A percentile compares a stretch with the other conserved stretches of the same genome.
phyloP scores from a whole-genome alignment of 192 early-diverging fungal genomes.

The Mortierella hygrophila region DNA sequence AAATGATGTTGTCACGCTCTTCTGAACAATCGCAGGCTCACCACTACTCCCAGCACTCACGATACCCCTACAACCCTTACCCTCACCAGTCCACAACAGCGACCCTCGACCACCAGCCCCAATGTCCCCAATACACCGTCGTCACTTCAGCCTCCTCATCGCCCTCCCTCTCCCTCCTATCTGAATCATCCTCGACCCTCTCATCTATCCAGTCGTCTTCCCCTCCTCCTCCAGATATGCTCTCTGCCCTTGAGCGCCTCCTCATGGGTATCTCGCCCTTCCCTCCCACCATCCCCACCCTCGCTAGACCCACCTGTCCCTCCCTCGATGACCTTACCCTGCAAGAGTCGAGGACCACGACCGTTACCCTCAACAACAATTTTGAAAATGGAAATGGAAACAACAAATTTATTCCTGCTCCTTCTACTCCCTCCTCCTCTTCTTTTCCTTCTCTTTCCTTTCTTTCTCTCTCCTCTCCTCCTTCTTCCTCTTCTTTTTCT shows the following conservation, averaged over 20 bases:
- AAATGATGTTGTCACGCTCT: constrained; percentile 3
- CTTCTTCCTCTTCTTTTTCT: constrained; percentile 1
- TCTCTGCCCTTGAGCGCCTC: constrained; percentile 32
- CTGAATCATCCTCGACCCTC: background rate
- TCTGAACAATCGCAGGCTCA: constrained; percentile 1
- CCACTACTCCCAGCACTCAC: constrained; percentile 17
- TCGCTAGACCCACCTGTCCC: constrained; percentile 48
- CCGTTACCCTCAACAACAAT: constrained; percentile 7
- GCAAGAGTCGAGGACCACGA: background rate
- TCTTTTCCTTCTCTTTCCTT: background rate
- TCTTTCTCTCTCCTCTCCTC: constrained; percentile 11
- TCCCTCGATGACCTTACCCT: constrained; percentile 23
- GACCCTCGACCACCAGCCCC: background rate
- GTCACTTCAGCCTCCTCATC: background rate
- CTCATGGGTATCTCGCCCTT: constrained; percentile 53
- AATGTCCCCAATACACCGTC: constrained; percentile 34
- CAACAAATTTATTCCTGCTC: constrained; percentile 3
- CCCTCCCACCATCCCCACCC: constrained; percentile 43
- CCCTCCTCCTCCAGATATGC: constrained; percentile 27
- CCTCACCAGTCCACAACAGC: constrained; percentile 10
- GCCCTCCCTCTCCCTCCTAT: constrained; percentile 1
- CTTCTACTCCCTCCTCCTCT: background rate
- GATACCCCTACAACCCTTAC: constrained; percentile 45
- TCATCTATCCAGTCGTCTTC: background rate
- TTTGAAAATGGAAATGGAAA: background rate